Evolutionary conservation across 169 alveolate species (phyloP), one percentile per base, ranked within the genome.

Genomic region (Plasmodium gallinaceum): DNA sequence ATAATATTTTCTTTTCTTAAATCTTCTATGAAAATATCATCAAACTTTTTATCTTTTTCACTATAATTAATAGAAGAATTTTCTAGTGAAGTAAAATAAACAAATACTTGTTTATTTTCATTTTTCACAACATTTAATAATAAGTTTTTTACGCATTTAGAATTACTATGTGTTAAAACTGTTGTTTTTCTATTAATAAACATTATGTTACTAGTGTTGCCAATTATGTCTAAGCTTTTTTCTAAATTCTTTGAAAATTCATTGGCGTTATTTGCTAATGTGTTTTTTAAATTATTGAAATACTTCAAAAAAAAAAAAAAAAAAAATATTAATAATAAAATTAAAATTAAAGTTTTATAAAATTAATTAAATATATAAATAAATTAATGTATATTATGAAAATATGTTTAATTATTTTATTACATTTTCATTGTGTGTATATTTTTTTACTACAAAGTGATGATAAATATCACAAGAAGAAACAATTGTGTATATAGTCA

Each of bases 81-180:
- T 54, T 69, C 80, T 54, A 83, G 48, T 46, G 54, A 22, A 46
- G 74, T 80, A 80, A 80, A 80, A 46, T 80, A 80, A 48, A 80
- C 80, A 57, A 48, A 54, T 1, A 80, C 61, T 46, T 80, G 69
- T 70, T 66, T 80, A 58, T 39, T 80, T 32, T 80, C 61, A 80
- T 65, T 68, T 46, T 80, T 80, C 10, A 68, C 54, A 37, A 57
- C 90, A 54, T 80, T 69, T 37, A 80, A 26, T 14, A 80, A 37
- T 61, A 80, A 43, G n/a, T 64, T 57, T 80, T 80, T 80, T 52
- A 80, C 90, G n/a, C 90, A 80, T 7, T 80, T 80, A 45, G 90
- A 80, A 48, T 69, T 80, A 46, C 85, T 80, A 43, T 80, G 65
- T 9, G 90, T 80, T 61, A 80, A 48, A 46, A 80, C 66, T 7